These are phyloP conservation scores for Botrytis squamosa DNA, from an alignment of 2,329 filamentous ascomycete genomes.

Conservation along the genomic window DNA sequence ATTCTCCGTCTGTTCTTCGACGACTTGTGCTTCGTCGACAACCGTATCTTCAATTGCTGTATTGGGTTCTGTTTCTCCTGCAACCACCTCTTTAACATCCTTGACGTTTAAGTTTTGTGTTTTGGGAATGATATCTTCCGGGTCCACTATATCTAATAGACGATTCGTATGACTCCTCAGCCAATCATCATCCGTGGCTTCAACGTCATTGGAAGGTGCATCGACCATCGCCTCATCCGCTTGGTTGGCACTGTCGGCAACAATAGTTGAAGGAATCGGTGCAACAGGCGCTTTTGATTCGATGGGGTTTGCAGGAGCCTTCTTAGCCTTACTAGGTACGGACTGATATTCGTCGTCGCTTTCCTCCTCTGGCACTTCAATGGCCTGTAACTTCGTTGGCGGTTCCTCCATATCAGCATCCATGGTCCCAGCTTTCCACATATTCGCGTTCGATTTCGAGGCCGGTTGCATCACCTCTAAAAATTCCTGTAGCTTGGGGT, in stretches of 20 bases:
- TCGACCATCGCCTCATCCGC: constrained; percentile 19
- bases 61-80: constrained; percentile 22
- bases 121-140: constrained; percentile 36
- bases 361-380: constrained; percentile 52
- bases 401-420: constrained; percentile 42
- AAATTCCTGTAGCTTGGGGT: constrained; percentile 84
- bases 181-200: constrained; percentile 71
- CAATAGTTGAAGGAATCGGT: constrained; percentile 18
- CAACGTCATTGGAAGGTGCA: constrained; percentile 23
- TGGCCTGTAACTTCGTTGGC: constrained; percentile 43
- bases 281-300: neutral
- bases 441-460: constrained; percentile 62
- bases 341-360: constrained; percentile 76
- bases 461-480: constrained; percentile 75
- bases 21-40: constrained; percentile 28
- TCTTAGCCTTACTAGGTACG: constrained; percentile 53
- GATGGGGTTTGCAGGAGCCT: constrained; percentile 26
- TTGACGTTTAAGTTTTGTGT: constrained; percentile 25
- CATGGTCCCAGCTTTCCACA: constrained; percentile 56
- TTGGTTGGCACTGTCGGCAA: constrained; percentile 30
- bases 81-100: constrained; percentile 24
- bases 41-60: constrained; percentile 23
- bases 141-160: constrained; percentile 76
- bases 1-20: constrained; percentile 31
- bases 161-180: constrained; percentile 84